Conservation (phyloP, 2,329 filamentous ascomycete species). For the Pyrenophora tritici-repentis region DNA sequence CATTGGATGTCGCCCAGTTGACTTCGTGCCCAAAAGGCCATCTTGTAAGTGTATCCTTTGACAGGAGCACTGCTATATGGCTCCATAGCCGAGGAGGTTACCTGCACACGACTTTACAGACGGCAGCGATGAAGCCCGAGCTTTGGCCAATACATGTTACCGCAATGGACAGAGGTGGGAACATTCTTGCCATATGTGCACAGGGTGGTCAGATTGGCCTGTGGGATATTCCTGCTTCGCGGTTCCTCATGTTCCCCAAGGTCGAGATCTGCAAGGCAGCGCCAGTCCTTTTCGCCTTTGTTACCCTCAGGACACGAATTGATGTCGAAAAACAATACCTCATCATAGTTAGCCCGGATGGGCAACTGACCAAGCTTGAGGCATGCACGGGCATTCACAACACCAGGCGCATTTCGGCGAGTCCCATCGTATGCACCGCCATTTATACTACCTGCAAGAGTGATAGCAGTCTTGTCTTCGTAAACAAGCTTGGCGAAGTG, state of each 20-base stretch:
- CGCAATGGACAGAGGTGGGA: slow-evolving; percentile 67
- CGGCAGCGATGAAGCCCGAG: slow-evolving; percentile 41
- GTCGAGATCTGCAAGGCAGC: slow-evolving; percentile 64
- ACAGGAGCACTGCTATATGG: slow-evolving; percentile 71
- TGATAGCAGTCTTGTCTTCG: slow-evolving; percentile 38
- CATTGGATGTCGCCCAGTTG: slow-evolving; percentile 71
- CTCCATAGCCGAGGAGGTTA: slow-evolving; percentile 38
- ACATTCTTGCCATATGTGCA: slow-evolving; percentile 70
- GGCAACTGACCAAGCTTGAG: slow-evolving; percentile 64
- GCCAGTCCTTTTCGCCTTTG: slow-evolving; percentile 66
- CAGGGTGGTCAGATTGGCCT: slow-evolving; percentile 62
- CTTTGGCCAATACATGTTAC: slow-evolving; percentile 61
- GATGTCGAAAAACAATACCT: slow-evolving; percentile 50
- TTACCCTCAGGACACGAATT: slow-evolving; percentile 35
- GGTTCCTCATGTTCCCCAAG: slow-evolving; percentile 58
- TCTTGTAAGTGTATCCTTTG: slow-evolving; percentile 71
- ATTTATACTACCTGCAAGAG: slow-evolving; percentile 36
- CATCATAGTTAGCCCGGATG: slow-evolving; percentile 67
- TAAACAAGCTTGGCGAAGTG: slow-evolving; percentile 42
- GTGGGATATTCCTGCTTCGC: slow-evolving; percentile 65
- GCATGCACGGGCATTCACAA: slow-evolving; percentile 50
- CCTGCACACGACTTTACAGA: slow-evolving; percentile 36
- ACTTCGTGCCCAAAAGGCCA: slow-evolving; percentile 66
- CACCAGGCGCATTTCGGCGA: slow-evolving; percentile 36
- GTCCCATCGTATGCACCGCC: slow-evolving; percentile 33